Evolutionary conservation across 257 asterid species (phyloP), one percentile per base, ranked within the genome.

Genomic region (Fraxinus pennsylvanica): DNA sequence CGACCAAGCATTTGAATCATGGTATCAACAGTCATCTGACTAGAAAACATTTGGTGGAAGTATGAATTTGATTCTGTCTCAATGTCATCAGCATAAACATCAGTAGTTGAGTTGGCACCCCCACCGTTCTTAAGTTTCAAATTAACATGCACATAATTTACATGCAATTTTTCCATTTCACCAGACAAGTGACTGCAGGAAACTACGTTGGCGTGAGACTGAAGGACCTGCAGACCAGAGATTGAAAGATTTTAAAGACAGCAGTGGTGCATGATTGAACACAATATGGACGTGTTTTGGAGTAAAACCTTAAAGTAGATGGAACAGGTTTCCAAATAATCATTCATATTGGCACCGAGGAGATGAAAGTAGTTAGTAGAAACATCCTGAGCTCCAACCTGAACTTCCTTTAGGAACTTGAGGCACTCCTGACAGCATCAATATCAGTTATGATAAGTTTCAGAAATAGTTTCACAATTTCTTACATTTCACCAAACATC

Each of bases 41-140:
- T 90, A 81, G 96, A 87, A 85, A 96, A 96, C 96, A 96, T 88
- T 88, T 91, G 91, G 74, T 93, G 97, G 86, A 93, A 96, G 83
- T 92, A 92, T 32, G 86, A 81, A 81, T 92, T 93, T 32, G 97
- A 91, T 87, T 93, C 98, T 38, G 86, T 70, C 85, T 96, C 99
- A 81, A 96, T 80, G 69, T 89, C 98, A n/a, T 82, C 96, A 78
- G 92, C 89, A 82, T 83, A 85, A 77, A 81, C 88, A 81, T 92
- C 97, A 72, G 88, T 74, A 69, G 86, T 67, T 45, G 93, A 43
- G 27, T 91, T 94, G 69, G 91, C 82, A 79, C 84, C 90, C 33
- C 83, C 88, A 14, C 85, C 88, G 78, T 79, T 90, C 81, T 78
- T 90, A 35, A 82, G 81, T 79, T 89, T 86, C 71, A 95, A 80